Base-by-base conservation (phyloP, 306 rosid genomes). In the Medicago ruthenica region DNA sequence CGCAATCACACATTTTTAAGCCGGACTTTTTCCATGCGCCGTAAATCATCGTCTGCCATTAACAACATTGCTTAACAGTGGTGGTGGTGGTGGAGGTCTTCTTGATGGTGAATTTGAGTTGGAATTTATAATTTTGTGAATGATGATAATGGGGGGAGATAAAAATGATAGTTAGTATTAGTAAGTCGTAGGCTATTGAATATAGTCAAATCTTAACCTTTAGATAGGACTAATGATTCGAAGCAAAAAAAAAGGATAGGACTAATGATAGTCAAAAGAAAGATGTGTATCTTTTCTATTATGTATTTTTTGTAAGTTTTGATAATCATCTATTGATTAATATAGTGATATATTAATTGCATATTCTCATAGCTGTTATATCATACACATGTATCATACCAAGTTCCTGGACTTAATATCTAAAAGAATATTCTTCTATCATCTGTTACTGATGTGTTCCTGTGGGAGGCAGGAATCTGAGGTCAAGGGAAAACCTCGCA, bases 401-500 rank as follows among this genome's bases (percentile, higher is more conserved):
- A 44, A 44, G 15, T 44, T 44, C 15, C 58, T 16, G 58, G 58
- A 16, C 24, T 58, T 16, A 48, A 3, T 59, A 7, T 45, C 15
- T 40, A 8, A 41, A 80, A 22, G 37, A 69, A 57, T n/a, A 8
- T 66, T n/a, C 24, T 11, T 65, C 66, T 61, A 60, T 37, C 44
- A 76, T 67, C 18, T 76, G 66, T 54, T n/a, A n/a, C n/a, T 76
- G 59, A 65, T 20, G 63, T 51, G 73, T 62, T 74, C 67, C 27
- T 44, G 18, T 75, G 65, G 68, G 55, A 55, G 27, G 16, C 86
- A 87, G 90, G 90, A 87, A 31, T 60, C 85, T 13, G 90, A 87
- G 73, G 88, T 87, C 41, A 87, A 87, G 77, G 86, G 88, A 50
- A 87, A 84, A 79, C 90, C 90, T 3, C 90, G 90, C 74, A 41